Conservation (phyloP, 805 yeast genomes). For the Nakazawaea pomicola region DNA sequence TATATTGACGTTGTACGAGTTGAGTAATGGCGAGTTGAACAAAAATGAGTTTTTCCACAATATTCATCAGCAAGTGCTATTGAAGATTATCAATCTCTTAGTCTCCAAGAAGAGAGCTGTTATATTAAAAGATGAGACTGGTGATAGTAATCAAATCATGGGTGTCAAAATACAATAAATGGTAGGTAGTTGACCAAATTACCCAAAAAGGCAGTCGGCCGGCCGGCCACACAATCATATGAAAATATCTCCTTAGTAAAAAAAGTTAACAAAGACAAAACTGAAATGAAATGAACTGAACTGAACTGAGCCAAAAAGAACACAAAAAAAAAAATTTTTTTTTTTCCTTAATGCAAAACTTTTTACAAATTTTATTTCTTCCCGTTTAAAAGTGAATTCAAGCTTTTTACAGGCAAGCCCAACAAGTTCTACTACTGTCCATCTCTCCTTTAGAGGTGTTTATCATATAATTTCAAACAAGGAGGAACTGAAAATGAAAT, state of each 20-base stretch:
- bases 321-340: too few relatives aligned
- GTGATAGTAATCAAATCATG: conserved; percentile 45
- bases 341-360: conserved; percentile 2
- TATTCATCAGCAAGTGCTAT: conserved; percentile 53
- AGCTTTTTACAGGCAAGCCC: conserved; percentile 5
- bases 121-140: conserved; percentile 60
- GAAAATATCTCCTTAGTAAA: neutral
- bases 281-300: too few relatives aligned
- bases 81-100: conserved; percentile 49
- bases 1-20: conserved; percentile 78
- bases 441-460: too few relatives aligned
- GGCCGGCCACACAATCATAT: too few relatives aligned
- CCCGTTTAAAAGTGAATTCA: conserved; percentile 9
- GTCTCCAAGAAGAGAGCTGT: conserved; percentile 71
- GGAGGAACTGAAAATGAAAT: conserved; percentile 79
- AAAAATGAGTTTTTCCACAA: conserved; percentile 53
- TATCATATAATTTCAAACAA: conserved; percentile 1
- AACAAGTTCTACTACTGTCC: too few relatives aligned
- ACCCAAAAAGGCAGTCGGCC: conserved; percentile 3
- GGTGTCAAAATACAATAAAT: conserved; percentile 57
- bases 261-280: neutral
- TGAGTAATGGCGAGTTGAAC: conserved; percentile 60
- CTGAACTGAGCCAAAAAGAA: too few relatives aligned
- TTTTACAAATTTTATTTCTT: conserved; percentile 10
- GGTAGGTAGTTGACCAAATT: neutral